Evolutionary conservation across 495 filamentous ascomycete species (phyloP).

Genomic region (Letharia columbiana): DNA sequence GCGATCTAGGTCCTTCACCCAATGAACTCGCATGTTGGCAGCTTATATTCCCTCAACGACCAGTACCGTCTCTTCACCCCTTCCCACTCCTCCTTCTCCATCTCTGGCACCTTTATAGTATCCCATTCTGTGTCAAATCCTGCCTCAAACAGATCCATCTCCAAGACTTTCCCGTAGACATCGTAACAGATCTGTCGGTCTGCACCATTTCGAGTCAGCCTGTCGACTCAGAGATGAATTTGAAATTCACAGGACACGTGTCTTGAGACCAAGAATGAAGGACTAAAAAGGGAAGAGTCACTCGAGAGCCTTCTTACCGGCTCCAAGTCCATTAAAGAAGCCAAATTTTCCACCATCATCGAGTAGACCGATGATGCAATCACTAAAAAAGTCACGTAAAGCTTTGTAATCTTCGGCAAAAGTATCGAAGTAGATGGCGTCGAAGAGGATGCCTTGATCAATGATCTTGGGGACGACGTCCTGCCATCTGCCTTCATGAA

Average conservation of each 20-base stretch:
- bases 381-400: conserved; percentile 78
- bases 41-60: conserved; percentile 64
- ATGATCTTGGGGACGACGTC: conserved; percentile 66
- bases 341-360: conserved; percentile 58
- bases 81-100: conserved; percentile 60
- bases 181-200: conserved; percentile 31
- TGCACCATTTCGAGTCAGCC: background rate
- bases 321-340: conserved; percentile 94
- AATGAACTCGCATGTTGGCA: conserved; percentile 42
- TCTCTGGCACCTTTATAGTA: conserved; percentile 58
- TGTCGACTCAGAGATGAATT: background rate
- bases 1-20: conserved; percentile 8
- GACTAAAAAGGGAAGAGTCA: background rate
- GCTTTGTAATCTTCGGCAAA: conserved; percentile 89
- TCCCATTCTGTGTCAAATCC: conserved; percentile 87
- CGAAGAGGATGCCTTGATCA: conserved; percentile 61
- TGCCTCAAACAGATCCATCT: conserved; percentile 85
- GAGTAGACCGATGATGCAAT: conserved; percentile 72
- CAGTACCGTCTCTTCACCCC: conserved; percentile 84
- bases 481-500: conserved; percentile 77
- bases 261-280: background rate
- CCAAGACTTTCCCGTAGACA: conserved; percentile 85
- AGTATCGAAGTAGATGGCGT: conserved; percentile 96
- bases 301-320: conserved; percentile 35
- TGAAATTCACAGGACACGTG: background rate